Evolutionary conservation across 2,329 filamentous ascomycete species (phyloP).

Genomic region (Chrysosporium keratinophilum): DNA sequence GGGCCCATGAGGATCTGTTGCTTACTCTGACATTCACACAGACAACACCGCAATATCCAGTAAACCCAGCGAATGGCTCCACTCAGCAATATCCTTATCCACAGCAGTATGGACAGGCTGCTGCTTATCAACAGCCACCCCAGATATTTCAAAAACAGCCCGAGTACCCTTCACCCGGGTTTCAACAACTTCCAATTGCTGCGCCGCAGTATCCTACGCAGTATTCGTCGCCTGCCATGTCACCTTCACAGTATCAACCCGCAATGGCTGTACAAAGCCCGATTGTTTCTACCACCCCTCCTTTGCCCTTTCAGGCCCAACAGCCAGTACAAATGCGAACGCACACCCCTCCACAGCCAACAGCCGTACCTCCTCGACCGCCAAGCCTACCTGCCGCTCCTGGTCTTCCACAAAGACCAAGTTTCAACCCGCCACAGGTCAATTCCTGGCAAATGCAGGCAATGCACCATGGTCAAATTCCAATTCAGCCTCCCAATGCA

Average conservation of each 20-base stretch:
- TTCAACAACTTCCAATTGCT: slow-evolving; percentile 29
- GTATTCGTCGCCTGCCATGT: slow-evolving; percentile 26
- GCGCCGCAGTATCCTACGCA: slow-evolving; percentile 29
- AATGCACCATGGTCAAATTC: slow-evolving; percentile 44
- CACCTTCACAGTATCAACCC: slow-evolving; percentile 25
- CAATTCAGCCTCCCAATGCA: slow-evolving; percentile 23
- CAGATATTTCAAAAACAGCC: slow-evolving; percentile 19
- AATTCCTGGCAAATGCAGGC: slow-evolving; percentile 48
- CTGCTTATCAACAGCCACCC: slow-evolving; percentile 36
- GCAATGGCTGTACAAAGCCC: slow-evolving; percentile 24
- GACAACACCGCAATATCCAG: slow-evolving; percentile 34
- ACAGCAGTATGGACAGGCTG: slow-evolving; percentile 34
- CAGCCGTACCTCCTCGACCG: slow-evolving; percentile 37
- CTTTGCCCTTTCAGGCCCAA: slow-evolving; percentile 30
- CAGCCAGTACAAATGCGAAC: slow-evolving; percentile 35
- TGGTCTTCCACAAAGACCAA: slow-evolving; percentile 51
- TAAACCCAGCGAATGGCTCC: slow-evolving; percentile 37
- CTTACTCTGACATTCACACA: slow-evolving; percentile 17
- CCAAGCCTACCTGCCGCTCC: slow-evolving; percentile 44
- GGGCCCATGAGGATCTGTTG: background rate
- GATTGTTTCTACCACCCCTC: slow-evolving; percentile 35
- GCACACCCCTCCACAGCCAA: slow-evolving; percentile 35
- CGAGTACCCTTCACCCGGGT: slow-evolving; percentile 22
- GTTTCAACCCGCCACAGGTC: slow-evolving; percentile 45
- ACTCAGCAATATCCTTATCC: slow-evolving; percentile 30